Conservation (phyloP, 1,284 basidiomycete genomes). For the Ustilago esculenta region DNA sequence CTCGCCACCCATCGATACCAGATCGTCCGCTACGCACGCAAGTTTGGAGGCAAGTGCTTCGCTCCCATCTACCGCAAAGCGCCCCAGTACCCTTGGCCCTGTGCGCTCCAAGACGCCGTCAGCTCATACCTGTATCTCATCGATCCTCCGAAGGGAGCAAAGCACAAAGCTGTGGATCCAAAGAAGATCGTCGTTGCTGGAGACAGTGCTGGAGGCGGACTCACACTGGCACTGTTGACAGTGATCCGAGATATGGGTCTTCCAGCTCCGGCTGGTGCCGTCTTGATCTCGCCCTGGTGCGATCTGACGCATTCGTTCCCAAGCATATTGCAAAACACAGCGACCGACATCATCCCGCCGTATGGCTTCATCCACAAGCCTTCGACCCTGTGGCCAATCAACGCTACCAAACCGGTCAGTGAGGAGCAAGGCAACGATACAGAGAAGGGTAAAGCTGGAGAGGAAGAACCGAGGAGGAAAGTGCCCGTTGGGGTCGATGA, state of each 20-base stretch:
- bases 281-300: constrained; percentile 74
- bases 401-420: constrained; percentile 20
- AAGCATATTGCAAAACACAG: constrained; percentile 83
- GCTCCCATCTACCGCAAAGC: constrained; percentile 67
- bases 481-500: constrained; percentile 33
- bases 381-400: constrained; percentile 63
- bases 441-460: not conserved
- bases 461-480: constrained; percentile 18
- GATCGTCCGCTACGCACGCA: constrained; percentile 68
- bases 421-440: constrained; percentile 3
- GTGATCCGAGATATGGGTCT: constrained; percentile 87
- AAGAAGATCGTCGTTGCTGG: constrained; percentile 82
- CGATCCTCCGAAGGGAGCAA: constrained; percentile 76
- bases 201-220: constrained; percentile 92
- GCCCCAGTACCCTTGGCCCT: constrained; percentile 80
- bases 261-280: constrained; percentile 76
- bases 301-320: constrained; percentile 95
- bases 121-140: constrained; percentile 82
- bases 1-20: constrained; percentile 70
- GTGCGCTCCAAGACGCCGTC: constrained; percentile 85
- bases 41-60: constrained; percentile 68
- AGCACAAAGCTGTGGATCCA: constrained; percentile 77
- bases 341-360: constrained; percentile 75
- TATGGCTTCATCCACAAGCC: constrained; percentile 66
- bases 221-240: constrained; percentile 84